Evolutionary conservation across 2,329 filamentous ascomycete genomes (phyloP).

Genomic region (Colletotrichum sp.): DNA sequence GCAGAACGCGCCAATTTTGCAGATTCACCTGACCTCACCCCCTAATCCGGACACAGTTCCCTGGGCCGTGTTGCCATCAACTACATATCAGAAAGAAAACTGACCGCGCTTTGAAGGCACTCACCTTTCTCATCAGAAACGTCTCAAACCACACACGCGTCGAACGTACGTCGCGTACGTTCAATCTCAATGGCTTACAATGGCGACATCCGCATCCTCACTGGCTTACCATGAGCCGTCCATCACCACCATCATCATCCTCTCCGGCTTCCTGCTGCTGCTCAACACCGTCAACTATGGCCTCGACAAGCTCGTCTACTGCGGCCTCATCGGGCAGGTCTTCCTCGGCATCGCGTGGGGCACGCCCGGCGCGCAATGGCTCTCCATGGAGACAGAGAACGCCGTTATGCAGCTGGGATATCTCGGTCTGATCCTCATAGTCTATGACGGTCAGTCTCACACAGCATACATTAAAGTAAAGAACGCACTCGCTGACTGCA

Average conservation of each 20-base stretch:
- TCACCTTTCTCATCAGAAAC: background rate
- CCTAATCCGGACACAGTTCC: background rate
- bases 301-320: constrained; percentile 67
- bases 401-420: constrained; percentile 71
- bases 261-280: constrained; percentile 64
- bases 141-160: background rate
- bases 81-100: background rate
- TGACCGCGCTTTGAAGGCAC: background rate
- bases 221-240: constrained; percentile 66
- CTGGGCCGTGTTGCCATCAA: background rate
- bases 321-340: constrained; percentile 74
- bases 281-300: constrained; percentile 63
- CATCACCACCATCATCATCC: constrained; percentile 62
- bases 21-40: background rate
- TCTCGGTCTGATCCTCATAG: constrained; percentile 72
- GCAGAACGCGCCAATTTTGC: background rate
- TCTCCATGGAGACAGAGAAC: constrained; percentile 55
- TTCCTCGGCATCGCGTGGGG: constrained; percentile 74
- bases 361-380: constrained; percentile 65
- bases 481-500: background rate
- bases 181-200: background rate
- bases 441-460: constrained; percentile 63
- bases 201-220: constrained; percentile 24
- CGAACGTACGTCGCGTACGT: background rate
- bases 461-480: too few species aligned